Evolutionary conservation across 257 asterid genomes (phyloP).

Genomic region (Przewalskia tangutica): DNA sequence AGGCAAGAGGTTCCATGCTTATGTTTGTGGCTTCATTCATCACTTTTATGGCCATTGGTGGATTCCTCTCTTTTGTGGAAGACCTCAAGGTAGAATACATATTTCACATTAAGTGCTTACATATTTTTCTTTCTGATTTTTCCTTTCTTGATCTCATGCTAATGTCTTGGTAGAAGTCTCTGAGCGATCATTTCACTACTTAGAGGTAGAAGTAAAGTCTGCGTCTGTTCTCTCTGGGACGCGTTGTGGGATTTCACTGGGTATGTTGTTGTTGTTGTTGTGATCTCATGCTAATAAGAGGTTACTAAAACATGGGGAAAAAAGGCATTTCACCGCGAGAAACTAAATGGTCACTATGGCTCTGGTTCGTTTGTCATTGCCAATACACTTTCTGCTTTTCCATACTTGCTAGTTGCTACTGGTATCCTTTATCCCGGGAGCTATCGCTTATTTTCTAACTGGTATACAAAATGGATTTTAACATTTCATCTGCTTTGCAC

Average conservation of each 20-base stretch:
- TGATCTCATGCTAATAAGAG: not conserved
- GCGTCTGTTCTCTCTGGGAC: too few species aligned
- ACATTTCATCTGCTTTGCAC: slow-evolving; percentile 26
- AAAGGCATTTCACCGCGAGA: slow-evolving; percentile 43
- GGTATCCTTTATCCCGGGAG: slow-evolving; percentile 43
- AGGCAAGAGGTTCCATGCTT: slow-evolving; percentile 32
- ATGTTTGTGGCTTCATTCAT: slow-evolving; percentile 47
- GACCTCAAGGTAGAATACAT: slow-evolving; percentile 39
- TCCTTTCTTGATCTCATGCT: not conserved
- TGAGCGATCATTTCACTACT: too few species aligned
- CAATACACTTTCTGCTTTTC: slow-evolving; percentile 45
- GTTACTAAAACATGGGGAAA: not conserved
- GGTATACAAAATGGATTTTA: slow-evolving; percentile 27
- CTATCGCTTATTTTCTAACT: slow-evolving; percentile 33
- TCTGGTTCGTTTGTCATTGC: slow-evolving; percentile 38
- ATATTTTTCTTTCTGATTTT: not conserved
- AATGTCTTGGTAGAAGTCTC: too few species aligned
- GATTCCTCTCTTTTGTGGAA: slow-evolving; percentile 56
- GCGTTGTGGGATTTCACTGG: too few species aligned
- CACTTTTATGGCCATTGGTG: slow-evolving; percentile 56
- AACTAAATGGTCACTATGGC: slow-evolving; percentile 57
- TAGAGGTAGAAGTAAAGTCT: too few species aligned
- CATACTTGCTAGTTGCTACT: slow-evolving; percentile 39
- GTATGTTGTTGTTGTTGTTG: too few species aligned
- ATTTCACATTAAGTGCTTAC: too few species aligned